Conservation (phyloP, 176 grass and related monocot species). For the Oryza meridionalis region DNA sequence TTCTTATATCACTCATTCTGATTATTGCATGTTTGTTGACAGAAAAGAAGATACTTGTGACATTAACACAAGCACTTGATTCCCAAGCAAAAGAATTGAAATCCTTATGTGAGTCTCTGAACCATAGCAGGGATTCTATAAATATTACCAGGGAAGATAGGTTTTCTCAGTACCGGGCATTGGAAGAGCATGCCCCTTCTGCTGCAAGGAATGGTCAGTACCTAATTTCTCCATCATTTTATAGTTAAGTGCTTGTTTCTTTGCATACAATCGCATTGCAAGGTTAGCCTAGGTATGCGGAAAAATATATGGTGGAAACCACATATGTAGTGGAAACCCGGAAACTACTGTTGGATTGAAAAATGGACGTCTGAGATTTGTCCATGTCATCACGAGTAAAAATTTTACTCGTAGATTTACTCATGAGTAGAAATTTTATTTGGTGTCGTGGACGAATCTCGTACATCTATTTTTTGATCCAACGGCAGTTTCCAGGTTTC, state of each 20-base stretch:
- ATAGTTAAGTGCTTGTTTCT: neutral
- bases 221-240: constrained; percentile 6
- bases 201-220: constrained; percentile 80
- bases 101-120: constrained; percentile 67
- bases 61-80: constrained; percentile 75
- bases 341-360: too few relatives aligned
- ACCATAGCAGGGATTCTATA: constrained; percentile 57
- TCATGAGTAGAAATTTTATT: too few relatives aligned
- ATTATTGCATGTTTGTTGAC: constrained; percentile 5
- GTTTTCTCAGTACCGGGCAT: constrained; percentile 57
- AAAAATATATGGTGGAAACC: too few relatives aligned
- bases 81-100: constrained; percentile 90
- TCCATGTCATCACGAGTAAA: too few relatives aligned
- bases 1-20: neutral
- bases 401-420: too few relatives aligned
- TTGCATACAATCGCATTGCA: neutral
- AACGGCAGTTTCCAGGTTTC: too few relatives aligned
- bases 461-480: too few relatives aligned
- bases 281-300: neutral
- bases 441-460: too few relatives aligned
- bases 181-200: constrained; percentile 58
- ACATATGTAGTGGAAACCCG: too few relatives aligned
- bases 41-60: constrained; percentile 90
- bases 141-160: constrained; percentile 64
- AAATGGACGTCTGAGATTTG: too few relatives aligned